Conservation (phyloP, 1,284 basidiomycete species). For the Ganoderma boninense region DNA sequence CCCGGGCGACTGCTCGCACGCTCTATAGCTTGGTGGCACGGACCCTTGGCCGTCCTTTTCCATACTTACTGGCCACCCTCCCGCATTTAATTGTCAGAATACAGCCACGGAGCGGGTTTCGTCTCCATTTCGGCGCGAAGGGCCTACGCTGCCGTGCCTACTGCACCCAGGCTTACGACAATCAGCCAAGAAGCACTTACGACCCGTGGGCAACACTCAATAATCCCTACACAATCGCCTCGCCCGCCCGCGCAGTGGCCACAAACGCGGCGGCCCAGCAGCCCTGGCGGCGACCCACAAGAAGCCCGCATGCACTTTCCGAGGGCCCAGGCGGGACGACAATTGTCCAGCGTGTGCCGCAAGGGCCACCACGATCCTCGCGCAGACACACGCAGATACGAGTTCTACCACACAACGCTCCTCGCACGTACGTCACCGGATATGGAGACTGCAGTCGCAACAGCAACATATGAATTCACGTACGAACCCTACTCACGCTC, state of each 20-base stretch:
- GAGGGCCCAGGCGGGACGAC: background rate
- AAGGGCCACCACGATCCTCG: background rate
- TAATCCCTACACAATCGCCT: background rate
- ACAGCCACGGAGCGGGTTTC: background rate
- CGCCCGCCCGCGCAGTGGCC: background rate
- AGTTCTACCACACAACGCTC: background rate
- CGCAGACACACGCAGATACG: background rate
- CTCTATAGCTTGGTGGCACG: background rate
- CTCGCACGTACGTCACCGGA: background rate
- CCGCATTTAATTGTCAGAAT: background rate
- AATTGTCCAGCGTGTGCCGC: background rate
- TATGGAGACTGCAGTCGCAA: background rate
- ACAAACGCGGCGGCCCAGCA: background rate
- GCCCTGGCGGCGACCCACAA: background rate
- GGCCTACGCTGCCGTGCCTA: background rate
- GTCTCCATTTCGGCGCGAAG: constrained; percentile 7
- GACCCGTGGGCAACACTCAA: background rate
- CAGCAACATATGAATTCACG: background rate
- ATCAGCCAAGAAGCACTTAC: background rate
- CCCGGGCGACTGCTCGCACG: background rate
- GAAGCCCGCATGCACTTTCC: background rate
- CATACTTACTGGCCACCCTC: background rate
- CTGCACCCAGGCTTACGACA: background rate
- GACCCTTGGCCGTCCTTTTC: background rate
- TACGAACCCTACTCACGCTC: background rate